A percentile compares a stretch with the other conserved stretches of the same genome.
These are phyloP conservation scores for Taphrina communis DNA, from an alignment of 1,139 yeast genomes.

Conservation along the genomic window DNA sequence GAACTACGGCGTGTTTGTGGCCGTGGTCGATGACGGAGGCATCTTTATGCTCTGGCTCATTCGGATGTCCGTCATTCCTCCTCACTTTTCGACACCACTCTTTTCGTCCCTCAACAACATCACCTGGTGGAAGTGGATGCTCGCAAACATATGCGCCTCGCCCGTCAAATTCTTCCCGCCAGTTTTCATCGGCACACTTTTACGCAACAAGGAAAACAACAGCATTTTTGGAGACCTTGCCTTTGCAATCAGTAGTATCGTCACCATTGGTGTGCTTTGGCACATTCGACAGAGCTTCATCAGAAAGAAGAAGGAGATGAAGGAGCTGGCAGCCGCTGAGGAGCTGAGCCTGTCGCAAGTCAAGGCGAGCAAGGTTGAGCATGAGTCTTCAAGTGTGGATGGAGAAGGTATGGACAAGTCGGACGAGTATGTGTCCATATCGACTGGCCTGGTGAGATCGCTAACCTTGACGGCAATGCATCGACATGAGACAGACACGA, in stretches of 20 bases:
- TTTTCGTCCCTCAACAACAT: slow-evolving; percentile 37
- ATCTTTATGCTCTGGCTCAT: slow-evolving; percentile 39
- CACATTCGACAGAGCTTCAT: slow-evolving; percentile 8
- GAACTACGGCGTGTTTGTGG: slow-evolving; percentile 41
- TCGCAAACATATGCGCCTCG: slow-evolving; percentile 22
- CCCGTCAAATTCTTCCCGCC: slow-evolving; percentile 40
- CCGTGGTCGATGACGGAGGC: slow-evolving; percentile 43
- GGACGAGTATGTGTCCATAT: neutral
- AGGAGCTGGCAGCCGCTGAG: neutral
- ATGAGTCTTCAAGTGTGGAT: neutral
- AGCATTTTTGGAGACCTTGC: slow-evolving; percentile 22
- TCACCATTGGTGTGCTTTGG: slow-evolving; percentile 30
- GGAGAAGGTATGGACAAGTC: neutral
- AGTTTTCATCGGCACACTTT: slow-evolving; percentile 27
- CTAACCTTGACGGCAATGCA: slow-evolving; percentile 1
- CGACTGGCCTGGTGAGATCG: slow-evolving; percentile 14
- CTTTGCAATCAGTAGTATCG: slow-evolving; percentile 17
- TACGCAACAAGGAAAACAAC: slow-evolving; percentile 28
- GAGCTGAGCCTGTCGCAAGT: slow-evolving; percentile 15
- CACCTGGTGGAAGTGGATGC: slow-evolving; percentile 35
- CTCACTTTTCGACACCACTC: slow-evolving; percentile 41
- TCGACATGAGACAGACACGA: neutral
- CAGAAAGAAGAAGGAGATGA: slow-evolving; percentile 15
- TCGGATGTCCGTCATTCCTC: slow-evolving; percentile 41
- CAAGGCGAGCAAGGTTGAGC: neutral